Evolutionary conservation across 306 rosid genomes (phyloP).

Genomic region (Pachyrhizus erosus): DNA sequence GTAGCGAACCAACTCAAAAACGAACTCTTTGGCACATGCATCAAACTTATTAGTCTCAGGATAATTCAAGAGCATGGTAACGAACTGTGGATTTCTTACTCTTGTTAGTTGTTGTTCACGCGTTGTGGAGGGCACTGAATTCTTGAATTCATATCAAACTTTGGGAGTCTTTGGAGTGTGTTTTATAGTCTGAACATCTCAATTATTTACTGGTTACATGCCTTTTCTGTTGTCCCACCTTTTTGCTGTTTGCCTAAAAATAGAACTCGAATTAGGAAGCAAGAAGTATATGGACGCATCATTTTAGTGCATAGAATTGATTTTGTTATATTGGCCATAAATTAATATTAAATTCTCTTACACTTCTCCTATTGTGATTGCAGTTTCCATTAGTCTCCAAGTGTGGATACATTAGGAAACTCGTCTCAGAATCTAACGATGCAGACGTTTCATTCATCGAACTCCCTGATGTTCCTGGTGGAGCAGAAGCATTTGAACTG

Average conservation of each 20-base stretch:
- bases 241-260: background rate
- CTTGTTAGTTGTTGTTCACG: background rate
- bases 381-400: conserved; percentile 93
- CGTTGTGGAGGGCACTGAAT: background rate
- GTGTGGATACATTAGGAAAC: conserved; percentile 81
- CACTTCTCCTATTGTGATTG: conserved; percentile 30
- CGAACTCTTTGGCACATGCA: conserved; percentile 26
- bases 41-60: background rate
- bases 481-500: conserved; percentile 91
- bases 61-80: background rate
- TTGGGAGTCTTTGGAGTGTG: background rate
- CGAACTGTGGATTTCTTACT: background rate
- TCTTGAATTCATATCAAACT: background rate
- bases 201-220: background rate
- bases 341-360: conserved; percentile 29
- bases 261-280: conserved; percentile 34
- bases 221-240: background rate
- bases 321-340: background rate
- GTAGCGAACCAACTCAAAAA: conserved; percentile 49
- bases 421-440: conserved; percentile 75
- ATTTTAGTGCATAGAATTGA: background rate
- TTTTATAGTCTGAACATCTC: background rate
- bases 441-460: conserved; percentile 65
- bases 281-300: background rate
- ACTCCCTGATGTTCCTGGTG: conserved; percentile 80